Conservation (phyloP, 164 flowering plant genomes). For the Nelumbo lutea region DNA sequence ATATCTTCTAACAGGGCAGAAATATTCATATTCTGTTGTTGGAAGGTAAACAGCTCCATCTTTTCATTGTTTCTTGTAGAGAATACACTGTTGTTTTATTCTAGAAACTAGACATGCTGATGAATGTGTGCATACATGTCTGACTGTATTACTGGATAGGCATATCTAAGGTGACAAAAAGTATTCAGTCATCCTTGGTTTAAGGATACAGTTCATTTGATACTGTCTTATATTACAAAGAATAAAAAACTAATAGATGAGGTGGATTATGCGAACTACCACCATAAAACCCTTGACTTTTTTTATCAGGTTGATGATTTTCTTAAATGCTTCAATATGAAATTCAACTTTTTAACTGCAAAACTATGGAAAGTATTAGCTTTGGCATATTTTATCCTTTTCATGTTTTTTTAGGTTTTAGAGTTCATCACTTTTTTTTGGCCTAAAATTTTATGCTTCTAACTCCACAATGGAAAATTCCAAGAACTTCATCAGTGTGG, state of each 20-base stretch:
- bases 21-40: constrained; percentile 45
- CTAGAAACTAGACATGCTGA: neutral
- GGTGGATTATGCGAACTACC: neutral
- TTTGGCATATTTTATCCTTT: neutral
- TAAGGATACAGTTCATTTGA: too few species aligned
- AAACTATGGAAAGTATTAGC: constrained; percentile 1
- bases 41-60: constrained; percentile 45
- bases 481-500: constrained; percentile 79
- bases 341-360: neutral
- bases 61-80: neutral
- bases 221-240: neutral
- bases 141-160: too few species aligned
- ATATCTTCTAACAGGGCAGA: constrained; percentile 58
- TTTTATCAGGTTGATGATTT: neutral
- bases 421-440: neutral
- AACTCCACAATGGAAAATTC: constrained; percentile 31
- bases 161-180: too few species aligned
- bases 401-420: neutral
- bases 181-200: too few species aligned
- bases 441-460: constrained; percentile 18
- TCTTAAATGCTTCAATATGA: neutral
- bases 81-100: neutral
- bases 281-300: neutral
- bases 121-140: neutral
- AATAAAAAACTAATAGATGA: neutral